Percentiles rank a stretch among this genome's conserved stretches.
phyloP scores from a whole-genome alignment of 345 rosid species.

The Eucalyptus regnans region DNA sequence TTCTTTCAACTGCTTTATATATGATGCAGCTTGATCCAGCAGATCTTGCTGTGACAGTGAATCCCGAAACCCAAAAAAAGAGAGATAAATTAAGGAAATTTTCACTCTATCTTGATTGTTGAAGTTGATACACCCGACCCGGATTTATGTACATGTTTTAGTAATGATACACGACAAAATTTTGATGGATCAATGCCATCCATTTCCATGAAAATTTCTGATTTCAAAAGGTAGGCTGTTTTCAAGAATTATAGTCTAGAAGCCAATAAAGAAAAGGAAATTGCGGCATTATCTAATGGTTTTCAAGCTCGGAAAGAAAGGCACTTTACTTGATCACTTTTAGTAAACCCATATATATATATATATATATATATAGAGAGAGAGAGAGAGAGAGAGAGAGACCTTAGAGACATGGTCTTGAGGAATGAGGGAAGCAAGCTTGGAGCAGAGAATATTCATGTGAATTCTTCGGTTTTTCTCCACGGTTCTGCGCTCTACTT shows the following conservation, averaged over 20 bases:
- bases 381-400: not conserved
- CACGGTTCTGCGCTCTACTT: conserved; percentile 24
- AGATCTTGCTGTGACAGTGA: conserved; percentile 23
- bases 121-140: not conserved
- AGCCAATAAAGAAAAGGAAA: not conserved
- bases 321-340: not conserved
- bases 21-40: conserved; percentile 29
- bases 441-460: conserved; percentile 31
- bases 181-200: not conserved
- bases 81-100: not conserved
- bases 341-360: not conserved
- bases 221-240: not conserved
- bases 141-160: not conserved
- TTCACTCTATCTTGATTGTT: not conserved
- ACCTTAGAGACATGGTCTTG: conserved; percentile 19
- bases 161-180: not conserved
- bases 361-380: not conserved
- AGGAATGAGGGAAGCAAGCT: conserved; percentile 33
- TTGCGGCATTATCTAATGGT: not conserved
- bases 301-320: not conserved
- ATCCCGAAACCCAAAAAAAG: conserved; percentile 2
- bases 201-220: not conserved
- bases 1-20: conserved; percentile 25
- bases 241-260: not conserved
- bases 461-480: conserved; percentile 44